phyloP scores from a whole-genome alignment of 2,329 filamentous ascomycete genomes.

The Neophaeococcomyces mojaviensis region DNA sequence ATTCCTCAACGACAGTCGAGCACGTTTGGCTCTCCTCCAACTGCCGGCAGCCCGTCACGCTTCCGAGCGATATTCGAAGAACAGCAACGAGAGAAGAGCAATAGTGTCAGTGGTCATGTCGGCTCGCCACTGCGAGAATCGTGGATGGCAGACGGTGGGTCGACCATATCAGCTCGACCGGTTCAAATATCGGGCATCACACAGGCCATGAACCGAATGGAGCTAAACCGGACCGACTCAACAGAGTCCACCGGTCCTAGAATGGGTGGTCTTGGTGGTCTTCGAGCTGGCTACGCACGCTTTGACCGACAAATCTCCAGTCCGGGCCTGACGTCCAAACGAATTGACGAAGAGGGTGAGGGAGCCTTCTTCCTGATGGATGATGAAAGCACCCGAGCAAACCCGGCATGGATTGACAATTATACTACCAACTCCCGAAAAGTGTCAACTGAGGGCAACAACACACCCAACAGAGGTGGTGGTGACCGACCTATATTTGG shows the following conservation, averaged over 20 bases:
- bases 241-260: conserved; percentile 22
- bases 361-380: conserved; percentile 46
- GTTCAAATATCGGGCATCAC: conserved; percentile 22
- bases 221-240: conserved; percentile 35
- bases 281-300: conserved; percentile 24
- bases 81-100: conserved; percentile 41
- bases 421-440: conserved; percentile 1
- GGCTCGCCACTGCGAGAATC: conserved; percentile 61
- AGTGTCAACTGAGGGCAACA: background rate
- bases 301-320: conserved; percentile 41
- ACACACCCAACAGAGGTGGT: background rate
- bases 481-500: conserved; percentile 5
- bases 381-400: conserved; percentile 33
- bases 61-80: conserved; percentile 54
- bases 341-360: conserved; percentile 41
- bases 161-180: conserved; percentile 8
- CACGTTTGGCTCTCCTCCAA: conserved; percentile 49
- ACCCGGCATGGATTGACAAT: background rate
- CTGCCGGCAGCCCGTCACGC: conserved; percentile 51
- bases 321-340: conserved; percentile 37
- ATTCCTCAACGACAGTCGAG: conserved; percentile 42
- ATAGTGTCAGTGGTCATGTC: conserved; percentile 48
- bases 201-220: conserved; percentile 24
- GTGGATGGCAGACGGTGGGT: conserved; percentile 26
- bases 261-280: conserved; percentile 2